Conservation (phyloP, 2,329 filamentous ascomycete genomes). For the Venturia effusa region DNA sequence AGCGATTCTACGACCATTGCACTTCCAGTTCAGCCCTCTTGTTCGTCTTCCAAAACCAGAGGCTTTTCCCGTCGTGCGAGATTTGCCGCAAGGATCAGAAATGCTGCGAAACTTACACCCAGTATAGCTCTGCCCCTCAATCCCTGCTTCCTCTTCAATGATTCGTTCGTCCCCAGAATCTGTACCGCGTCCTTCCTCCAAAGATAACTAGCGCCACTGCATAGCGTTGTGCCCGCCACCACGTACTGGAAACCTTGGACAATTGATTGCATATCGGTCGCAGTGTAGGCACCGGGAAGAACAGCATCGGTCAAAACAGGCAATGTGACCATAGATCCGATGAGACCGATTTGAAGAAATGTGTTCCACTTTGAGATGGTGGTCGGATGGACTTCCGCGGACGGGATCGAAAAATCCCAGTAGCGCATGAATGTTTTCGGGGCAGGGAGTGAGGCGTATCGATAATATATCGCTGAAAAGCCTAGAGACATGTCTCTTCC, state of each 20-base stretch:
- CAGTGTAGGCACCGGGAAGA: slow-evolving; percentile 44
- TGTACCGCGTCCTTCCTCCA: slow-evolving; percentile 86
- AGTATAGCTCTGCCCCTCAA: slow-evolving; percentile 37
- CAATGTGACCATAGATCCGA: slow-evolving; percentile 72
- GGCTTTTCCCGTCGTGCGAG: neutral
- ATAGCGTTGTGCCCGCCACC: slow-evolving; percentile 80
- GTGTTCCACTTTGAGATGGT: slow-evolving; percentile 86
- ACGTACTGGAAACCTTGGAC: slow-evolving; percentile 51
- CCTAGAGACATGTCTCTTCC: slow-evolving; percentile 77
- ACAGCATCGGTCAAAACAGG: slow-evolving; percentile 32
- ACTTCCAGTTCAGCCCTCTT: neutral
- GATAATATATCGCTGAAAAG: slow-evolving; percentile 84
- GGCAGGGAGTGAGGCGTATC: slow-evolving; percentile 85
- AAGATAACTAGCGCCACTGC: slow-evolving; percentile 88
- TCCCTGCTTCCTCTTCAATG: slow-evolving; percentile 37
- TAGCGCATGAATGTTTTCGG: slow-evolving; percentile 89
- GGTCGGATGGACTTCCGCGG: slow-evolving; percentile 73
- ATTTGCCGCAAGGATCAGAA: slow-evolving; percentile 28
- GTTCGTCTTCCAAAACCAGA: neutral
- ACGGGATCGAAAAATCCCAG: slow-evolving; percentile 93
- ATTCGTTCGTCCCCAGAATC: slow-evolving; percentile 51
- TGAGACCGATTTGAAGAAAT: slow-evolving; percentile 75
- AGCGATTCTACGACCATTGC: neutral
- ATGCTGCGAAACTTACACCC: slow-evolving; percentile 33
- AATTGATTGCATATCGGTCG: slow-evolving; percentile 22